Evolutionary conservation across 495 filamentous ascomycete species (phyloP).

Genomic region (Neurospora tetrasperma): DNA sequence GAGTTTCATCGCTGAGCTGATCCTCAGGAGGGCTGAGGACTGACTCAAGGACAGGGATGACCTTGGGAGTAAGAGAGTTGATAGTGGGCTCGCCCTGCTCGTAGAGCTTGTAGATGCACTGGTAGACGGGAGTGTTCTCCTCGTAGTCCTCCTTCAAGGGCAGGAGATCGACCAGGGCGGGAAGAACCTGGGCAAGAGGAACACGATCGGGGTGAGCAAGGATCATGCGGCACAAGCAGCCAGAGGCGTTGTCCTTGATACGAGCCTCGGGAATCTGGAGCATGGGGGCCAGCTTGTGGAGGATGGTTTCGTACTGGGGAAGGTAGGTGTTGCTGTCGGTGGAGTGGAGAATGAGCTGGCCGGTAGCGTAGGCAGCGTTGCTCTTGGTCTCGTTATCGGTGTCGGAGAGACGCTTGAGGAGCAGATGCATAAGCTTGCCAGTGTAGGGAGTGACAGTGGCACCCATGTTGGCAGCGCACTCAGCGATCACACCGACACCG

Average conservation of each 20-base stretch:
- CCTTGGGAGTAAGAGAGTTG: constrained; percentile 60
- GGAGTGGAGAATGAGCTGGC: constrained; percentile 72
- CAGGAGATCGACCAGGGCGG: constrained; percentile 64
- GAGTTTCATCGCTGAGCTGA: constrained; percentile 75
- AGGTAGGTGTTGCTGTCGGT: constrained; percentile 59
- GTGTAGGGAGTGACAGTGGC: constrained; percentile 68
- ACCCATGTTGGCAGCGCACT: constrained; percentile 83
- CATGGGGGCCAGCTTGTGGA: constrained; percentile 74
- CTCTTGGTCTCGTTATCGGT: constrained; percentile 88
- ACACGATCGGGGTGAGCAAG: constrained; percentile 67
- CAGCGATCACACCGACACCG: constrained; percentile 82
- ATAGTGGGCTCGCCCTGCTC: constrained; percentile 61
- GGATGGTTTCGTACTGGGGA: constrained; percentile 63
- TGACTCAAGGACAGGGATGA: constrained; percentile 70
- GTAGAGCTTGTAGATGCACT: constrained; percentile 80
- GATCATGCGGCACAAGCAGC: constrained; percentile 89
- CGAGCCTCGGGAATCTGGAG: constrained; percentile 64
- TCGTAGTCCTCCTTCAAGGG: constrained; percentile 92
- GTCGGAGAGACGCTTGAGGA: constrained; percentile 79
- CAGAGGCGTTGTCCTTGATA: constrained; percentile 85
- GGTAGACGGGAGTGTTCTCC: constrained; percentile 88
- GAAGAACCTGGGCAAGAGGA: constrained; percentile 70
- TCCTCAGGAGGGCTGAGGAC: constrained; percentile 71
- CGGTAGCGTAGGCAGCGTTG: constrained; percentile 85
- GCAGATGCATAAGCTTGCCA: constrained; percentile 59